Base-by-base conservation (phyloP, 371 early-diverging fungal species). In the Mucor sp. region DNA sequence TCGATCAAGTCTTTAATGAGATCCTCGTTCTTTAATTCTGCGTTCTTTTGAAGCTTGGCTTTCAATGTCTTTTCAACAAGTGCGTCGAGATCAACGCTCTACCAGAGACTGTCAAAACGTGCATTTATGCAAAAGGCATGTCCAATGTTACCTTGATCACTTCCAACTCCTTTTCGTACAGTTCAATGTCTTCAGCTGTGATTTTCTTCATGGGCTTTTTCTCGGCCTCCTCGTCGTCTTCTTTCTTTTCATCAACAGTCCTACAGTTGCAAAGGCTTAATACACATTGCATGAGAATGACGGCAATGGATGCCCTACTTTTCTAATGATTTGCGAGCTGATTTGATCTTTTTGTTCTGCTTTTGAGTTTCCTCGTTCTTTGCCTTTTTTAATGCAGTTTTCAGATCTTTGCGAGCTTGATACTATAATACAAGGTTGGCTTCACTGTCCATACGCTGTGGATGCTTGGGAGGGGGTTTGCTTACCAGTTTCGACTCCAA, bases 401-500 rank as follows among this genome's bases (percentile, higher is more conserved):
- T 70, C 3, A 80, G 19, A n/a, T 79, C 83, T 59, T 69, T 78
- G 28, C 62, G 66, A 21, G 70, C 72, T 60, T 82, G 83, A 63
- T 76, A 75, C 83, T 82, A 33, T 62, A 9, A 1, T 44, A 14
- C 4, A 17, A 8, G 1, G n/a, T 47, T 19, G 17, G 47, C 44
- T 28, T 30, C 3, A 33, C 4, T 33, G 33, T 6, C 7, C 33
- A 7, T 6, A 33, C 7, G 7, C 1, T 41, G 28, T 60, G 35
- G 7, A 12, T 25, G 7, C 11, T 50, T 23, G 6, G 3, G 12
- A n/a, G n/a, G n/a, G n/a, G n/a, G n/a, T n/a, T 8, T 39, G 4
- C 58, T 67, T 72, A 81, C 81, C 70, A 78, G 43, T 58, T 81
- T 78, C 0, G 67, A 33, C n/a, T 77, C 71, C 25, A 81, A 53